Evolutionary conservation across 352 stramenopile genomes (phyloP).

Genomic region (Pythium periplocum): DNA sequence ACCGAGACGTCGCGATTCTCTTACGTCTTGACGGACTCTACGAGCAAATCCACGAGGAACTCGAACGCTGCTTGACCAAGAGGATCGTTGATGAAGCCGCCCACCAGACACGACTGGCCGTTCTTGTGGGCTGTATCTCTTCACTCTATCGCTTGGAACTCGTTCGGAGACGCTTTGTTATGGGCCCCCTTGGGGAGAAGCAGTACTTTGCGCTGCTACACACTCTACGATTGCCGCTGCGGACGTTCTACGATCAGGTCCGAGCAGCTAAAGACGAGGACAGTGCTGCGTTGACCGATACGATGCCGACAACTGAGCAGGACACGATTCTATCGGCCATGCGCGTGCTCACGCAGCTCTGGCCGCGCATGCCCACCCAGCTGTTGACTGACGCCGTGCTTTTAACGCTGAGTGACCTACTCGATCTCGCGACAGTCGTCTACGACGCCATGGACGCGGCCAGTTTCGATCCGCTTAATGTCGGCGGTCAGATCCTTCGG

Average conservation of each 20-base stretch:
- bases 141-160: constrained; percentile 47
- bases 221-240: constrained; percentile 32
- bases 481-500: constrained; percentile 22
- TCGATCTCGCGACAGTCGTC: constrained; percentile 29
- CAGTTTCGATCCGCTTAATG: constrained; percentile 1
- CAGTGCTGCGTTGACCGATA: neutral
- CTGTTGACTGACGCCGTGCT: constrained; percentile 54
- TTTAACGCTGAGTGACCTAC: constrained; percentile 39
- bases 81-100: neutral
- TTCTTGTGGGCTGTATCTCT: constrained; percentile 30
- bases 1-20: constrained; percentile 42
- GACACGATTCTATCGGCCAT: constrained; percentile 12
- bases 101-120: constrained; percentile 1
- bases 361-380: constrained; percentile 32
- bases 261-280: constrained; percentile 8
- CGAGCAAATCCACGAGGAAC: constrained; percentile 31
- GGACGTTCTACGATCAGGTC: constrained; percentile 34
- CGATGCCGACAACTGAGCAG: neutral
- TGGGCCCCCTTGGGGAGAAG: constrained; percentile 32
- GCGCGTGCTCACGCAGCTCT: constrained; percentile 20
- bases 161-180: constrained; percentile 31
- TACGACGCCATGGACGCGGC: constrained; percentile 9
- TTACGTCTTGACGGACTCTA: constrained; percentile 45
- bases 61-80: constrained; percentile 11
- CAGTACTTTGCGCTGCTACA: constrained; percentile 44